phyloP scores from a whole-genome alignment of 345 rosid genomes.

The Pseudoturritis turrita region DNA sequence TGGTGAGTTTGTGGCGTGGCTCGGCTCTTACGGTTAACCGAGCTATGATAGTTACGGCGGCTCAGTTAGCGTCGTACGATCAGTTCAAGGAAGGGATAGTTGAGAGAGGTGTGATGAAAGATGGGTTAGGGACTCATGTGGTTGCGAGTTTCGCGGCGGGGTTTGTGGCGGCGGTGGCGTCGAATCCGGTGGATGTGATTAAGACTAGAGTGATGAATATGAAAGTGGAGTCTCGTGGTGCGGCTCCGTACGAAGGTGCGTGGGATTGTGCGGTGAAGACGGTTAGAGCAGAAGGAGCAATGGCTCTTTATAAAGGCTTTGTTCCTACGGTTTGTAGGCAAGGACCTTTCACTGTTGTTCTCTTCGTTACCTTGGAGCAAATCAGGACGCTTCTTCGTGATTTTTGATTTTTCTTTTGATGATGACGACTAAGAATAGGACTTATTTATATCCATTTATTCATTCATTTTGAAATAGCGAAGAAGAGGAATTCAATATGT shows the following conservation, averaged over 20 bases:
- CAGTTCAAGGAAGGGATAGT: slow-evolving; percentile 60
- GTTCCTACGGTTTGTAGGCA: slow-evolving; percentile 78
- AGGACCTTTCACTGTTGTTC: slow-evolving; percentile 73
- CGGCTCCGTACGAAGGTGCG: slow-evolving; percentile 51
- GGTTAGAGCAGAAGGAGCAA: slow-evolving; percentile 52
- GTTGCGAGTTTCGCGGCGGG: slow-evolving; percentile 74
- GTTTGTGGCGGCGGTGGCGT: slow-evolving; percentile 70
- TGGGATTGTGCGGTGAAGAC: slow-evolving; percentile 68
- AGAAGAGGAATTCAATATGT: neutral
- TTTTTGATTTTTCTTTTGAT: slow-evolving; percentile 17
- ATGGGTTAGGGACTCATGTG: slow-evolving; percentile 72
- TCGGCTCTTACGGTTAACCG: slow-evolving; percentile 67
- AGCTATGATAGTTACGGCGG: slow-evolving; percentile 75
- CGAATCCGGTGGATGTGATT: slow-evolving; percentile 78
- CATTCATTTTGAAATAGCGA: neutral
- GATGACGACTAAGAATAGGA: slow-evolving; percentile 18
- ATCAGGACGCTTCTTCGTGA: slow-evolving; percentile 56
- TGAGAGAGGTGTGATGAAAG: slow-evolving; percentile 42
- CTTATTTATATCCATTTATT: neutral
- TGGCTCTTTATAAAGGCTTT: slow-evolving; percentile 74
- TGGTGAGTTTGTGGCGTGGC: slow-evolving; percentile 55
- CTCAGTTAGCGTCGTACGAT: slow-evolving; percentile 76
- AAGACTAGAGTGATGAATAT: slow-evolving; percentile 89
- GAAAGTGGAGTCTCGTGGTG: slow-evolving; percentile 55
- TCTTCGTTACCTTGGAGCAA: slow-evolving; percentile 81